These are phyloP conservation scores for Trichoderma sp. DNA, from an alignment of 2,329 filamentous ascomycete genomes.

Conservation along the genomic window DNA sequence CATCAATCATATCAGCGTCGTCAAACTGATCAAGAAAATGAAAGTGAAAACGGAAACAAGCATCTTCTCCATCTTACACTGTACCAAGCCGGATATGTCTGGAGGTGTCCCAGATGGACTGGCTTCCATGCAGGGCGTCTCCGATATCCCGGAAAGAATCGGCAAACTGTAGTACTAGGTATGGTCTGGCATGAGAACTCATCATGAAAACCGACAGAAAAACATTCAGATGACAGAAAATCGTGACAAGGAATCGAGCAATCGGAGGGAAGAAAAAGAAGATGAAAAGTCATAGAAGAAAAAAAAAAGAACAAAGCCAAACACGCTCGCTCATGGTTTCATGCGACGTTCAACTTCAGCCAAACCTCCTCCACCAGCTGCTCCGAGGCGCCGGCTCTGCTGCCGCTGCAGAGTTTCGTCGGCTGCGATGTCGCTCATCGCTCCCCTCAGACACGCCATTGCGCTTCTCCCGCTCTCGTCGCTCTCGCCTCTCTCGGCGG, in stretches of 20 bases:
- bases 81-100: slow-evolving; percentile 2
- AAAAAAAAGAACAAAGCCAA: not conserved
- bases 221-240: not conserved
- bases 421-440: slow-evolving; percentile 48
- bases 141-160: slow-evolving; percentile 6
- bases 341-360: slow-evolving; percentile 34
- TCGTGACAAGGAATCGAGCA: too few relatives aligned
- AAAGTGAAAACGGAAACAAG: not conserved
- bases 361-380: slow-evolving; percentile 63
- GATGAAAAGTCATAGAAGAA: not conserved
- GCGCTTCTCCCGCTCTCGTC: slow-evolving; percentile 43
- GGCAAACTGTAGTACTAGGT: slow-evolving; percentile 10
- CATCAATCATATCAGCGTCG: not conserved
- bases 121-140: slow-evolving; percentile 10
- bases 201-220: slow-evolving; percentile 7
- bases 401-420: slow-evolving; percentile 47
- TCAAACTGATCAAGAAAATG: not conserved
- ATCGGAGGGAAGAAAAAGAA: not conserved
- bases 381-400: slow-evolving; percentile 54
- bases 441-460: slow-evolving; percentile 46
- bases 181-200: slow-evolving; percentile 6
- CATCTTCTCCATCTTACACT: slow-evolving; percentile 10
- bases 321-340: slow-evolving; percentile 20
- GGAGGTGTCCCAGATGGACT: slow-evolving; percentile 16
- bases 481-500: slow-evolving; percentile 48